Evolutionary conservation across 768 basidiomycete species (phyloP).

Genomic region (Tricholoma matsutake): DNA sequence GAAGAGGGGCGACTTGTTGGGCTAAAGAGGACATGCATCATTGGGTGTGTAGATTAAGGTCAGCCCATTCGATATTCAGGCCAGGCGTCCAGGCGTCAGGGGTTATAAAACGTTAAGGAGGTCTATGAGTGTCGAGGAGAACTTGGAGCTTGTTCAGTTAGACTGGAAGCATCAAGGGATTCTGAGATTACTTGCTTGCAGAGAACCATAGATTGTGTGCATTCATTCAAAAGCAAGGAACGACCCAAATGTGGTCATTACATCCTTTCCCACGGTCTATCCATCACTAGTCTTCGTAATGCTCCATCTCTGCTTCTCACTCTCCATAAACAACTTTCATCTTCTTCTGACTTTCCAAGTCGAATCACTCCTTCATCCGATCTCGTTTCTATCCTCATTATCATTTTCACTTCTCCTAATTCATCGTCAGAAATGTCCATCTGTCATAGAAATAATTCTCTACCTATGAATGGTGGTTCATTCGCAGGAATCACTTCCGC

Average conservation of each 20-base stretch:
- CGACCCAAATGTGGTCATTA: no score
- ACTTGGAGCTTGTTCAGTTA: slow-evolving; percentile 53
- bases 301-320: slow-evolving; percentile 49
- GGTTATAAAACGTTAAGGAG: slow-evolving; percentile 71
- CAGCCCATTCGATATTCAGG: slow-evolving; percentile 63
- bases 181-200: no score
- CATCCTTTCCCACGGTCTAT: slow-evolving; percentile 7
- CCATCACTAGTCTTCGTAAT: slow-evolving; percentile 39
- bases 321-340: slow-evolving; percentile 72
- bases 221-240: no score
- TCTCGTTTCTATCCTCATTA: slow-evolving; percentile 30
- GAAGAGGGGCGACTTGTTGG: slow-evolving; percentile 62
- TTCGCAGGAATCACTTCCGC: slow-evolving; percentile 54
- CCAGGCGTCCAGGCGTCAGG: no score
- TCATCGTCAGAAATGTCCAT: not conserved
- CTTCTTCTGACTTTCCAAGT: slow-evolving; percentile 63
- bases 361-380: slow-evolving; percentile 42
- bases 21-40: slow-evolving; percentile 67
- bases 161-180: slow-evolving; percentile 26
- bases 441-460: not conserved
- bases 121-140: slow-evolving; percentile 70
- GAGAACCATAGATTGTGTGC: slow-evolving; percentile 52
- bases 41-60: slow-evolving; percentile 31
- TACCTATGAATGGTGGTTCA: slow-evolving; percentile 59
- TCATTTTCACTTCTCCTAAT: slow-evolving; percentile 65